Conservation (phyloP, 2,329 filamentous ascomycete genomes). For the Ceratocystis papillata region DNA sequence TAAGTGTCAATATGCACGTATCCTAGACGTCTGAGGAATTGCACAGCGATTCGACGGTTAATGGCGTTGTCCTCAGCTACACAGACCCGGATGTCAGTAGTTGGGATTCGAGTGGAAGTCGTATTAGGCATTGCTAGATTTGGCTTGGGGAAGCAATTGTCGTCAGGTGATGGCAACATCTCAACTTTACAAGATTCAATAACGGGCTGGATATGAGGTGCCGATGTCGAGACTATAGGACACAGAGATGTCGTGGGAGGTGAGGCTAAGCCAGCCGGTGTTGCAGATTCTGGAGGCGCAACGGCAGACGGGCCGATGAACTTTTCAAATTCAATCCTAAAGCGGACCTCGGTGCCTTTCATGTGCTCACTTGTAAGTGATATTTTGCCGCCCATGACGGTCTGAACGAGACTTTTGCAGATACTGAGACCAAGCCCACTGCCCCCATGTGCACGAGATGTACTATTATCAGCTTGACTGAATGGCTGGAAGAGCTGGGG, state of each 20-base stretch:
- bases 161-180: constrained; percentile 4
- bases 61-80: constrained; percentile 94
- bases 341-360: constrained; percentile 61
- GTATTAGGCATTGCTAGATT: constrained; percentile 34
- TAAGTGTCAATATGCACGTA: constrained; percentile 76
- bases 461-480: constrained; percentile 83
- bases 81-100: constrained; percentile 72
- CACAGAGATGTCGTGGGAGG: background rate
- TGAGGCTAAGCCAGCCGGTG: background rate
- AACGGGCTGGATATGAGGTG: background rate
- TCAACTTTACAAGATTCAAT: constrained; percentile 9
- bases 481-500: constrained; percentile 86
- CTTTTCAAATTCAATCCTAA: constrained; percentile 78
- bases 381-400: constrained; percentile 79
- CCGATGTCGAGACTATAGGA: background rate
- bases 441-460: constrained; percentile 80
- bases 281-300: constrained; percentile 11
- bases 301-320: constrained; percentile 6
- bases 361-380: constrained; percentile 67
- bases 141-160: constrained; percentile 3
- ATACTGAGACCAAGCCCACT: constrained; percentile 87
- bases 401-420: constrained; percentile 87
- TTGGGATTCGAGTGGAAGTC: constrained; percentile 62
- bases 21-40: constrained; percentile 76
- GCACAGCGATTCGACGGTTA: constrained; percentile 87